A percentile compares a stretch with the other conserved stretches of the same genome.
These are phyloP conservation scores for Neurospora sp. DNA, from an alignment of 495 filamentous ascomycete genomes.

Conservation along the genomic window DNA sequence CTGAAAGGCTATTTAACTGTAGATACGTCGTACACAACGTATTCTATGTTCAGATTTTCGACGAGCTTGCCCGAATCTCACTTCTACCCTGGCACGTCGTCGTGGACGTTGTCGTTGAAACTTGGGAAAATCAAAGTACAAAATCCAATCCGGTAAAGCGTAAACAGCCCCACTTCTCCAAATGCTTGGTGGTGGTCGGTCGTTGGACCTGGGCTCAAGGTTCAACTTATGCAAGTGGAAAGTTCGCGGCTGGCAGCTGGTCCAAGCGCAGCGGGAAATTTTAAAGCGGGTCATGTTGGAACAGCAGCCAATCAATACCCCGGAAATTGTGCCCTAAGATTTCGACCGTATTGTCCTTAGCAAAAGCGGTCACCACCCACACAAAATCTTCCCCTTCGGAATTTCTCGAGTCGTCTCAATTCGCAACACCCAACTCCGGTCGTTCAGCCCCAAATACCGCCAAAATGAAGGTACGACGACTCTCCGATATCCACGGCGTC, in stretches of 20 bases:
- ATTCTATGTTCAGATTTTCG: neutral
- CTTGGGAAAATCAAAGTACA: neutral
- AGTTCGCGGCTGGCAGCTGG: neutral
- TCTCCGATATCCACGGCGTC: neutral
- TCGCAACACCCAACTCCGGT: slow-evolving; percentile 19
- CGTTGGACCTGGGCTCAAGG: neutral
- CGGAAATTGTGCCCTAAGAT: slow-evolving; percentile 23
- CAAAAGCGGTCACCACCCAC: slow-evolving; percentile 9
- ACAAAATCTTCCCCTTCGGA: slow-evolving; percentile 25
- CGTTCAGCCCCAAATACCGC: slow-evolving; percentile 24
- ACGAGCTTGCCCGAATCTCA: neutral
- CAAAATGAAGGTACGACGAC: slow-evolving; percentile 27
- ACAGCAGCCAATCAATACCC: slow-evolving; percentile 12
- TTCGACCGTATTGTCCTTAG: slow-evolving; percentile 5
- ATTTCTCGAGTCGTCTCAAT: slow-evolving; percentile 16
- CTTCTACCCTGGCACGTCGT: neutral
- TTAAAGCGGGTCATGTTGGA: neutral
- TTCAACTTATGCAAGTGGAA: neutral
- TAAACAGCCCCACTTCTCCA: neutral
- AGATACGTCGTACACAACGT: neutral
- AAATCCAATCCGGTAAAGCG: neutral
- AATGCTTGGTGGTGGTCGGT: neutral
- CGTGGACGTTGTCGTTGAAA: neutral
- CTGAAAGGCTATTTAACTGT: neutral
- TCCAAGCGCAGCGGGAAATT: neutral